Percentiles rank a stretch among this genome's conserved stretches.
phyloP scores from a whole-genome alignment of 306 rosid genomes.

The Castanospermum australe region DNA sequence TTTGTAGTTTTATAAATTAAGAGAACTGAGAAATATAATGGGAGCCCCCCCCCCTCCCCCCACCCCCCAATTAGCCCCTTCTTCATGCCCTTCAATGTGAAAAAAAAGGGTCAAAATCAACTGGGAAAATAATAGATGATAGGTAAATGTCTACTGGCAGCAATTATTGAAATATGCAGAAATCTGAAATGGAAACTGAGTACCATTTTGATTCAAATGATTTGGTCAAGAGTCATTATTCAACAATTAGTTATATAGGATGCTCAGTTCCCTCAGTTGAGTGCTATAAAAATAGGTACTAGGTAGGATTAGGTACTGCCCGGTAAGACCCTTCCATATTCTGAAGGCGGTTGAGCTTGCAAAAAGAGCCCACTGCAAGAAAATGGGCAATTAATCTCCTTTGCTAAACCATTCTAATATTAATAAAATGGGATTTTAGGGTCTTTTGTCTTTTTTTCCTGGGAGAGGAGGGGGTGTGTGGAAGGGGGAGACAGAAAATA shows the following conservation, averaged over 20 bases:
- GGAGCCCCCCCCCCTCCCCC: conserved; percentile 16
- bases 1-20: conserved; percentile 26
- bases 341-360: conserved; percentile 25
- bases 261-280: conserved; percentile 7
- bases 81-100: neutral
- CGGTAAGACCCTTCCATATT: conserved; percentile 6
- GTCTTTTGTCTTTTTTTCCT: neutral
- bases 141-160: neutral
- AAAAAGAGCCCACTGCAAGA: neutral
- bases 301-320: conserved; percentile 15
- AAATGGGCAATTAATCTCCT: neutral
- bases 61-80: neutral
- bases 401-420: neutral
- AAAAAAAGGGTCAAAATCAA: conserved; percentile 1
- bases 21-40: conserved; percentile 1
- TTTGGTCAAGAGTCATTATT: conserved; percentile 23
- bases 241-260: conserved; percentile 1
- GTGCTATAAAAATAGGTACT: conserved; percentile 29
- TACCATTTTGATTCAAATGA: conserved; percentile 22
- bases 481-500: neutral
- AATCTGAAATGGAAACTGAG: conserved; percentile 22
- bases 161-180: conserved; percentile 31
- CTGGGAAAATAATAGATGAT: neutral
- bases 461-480: neutral
- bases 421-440: neutral